phyloP scores from a whole-genome alignment of 73 alveolate genomes.

The Blepharisma japonicum region DNA sequence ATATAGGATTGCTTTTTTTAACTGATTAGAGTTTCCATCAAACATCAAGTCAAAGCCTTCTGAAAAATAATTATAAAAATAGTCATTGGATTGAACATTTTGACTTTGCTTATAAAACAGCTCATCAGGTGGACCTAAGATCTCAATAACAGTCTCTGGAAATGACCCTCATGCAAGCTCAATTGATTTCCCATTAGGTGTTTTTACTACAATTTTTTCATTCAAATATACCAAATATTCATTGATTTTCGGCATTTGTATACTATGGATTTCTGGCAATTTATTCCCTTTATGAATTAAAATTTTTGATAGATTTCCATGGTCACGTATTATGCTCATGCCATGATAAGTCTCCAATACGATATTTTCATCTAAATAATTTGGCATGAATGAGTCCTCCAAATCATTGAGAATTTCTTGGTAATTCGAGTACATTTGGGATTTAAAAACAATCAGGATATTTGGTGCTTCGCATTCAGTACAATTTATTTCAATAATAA shows the following conservation, averaged over 20 bases:
- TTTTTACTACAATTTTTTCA: not conserved
- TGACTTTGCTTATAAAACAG: not conserved
- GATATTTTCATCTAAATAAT: too few relatives aligned
- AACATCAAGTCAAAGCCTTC: conserved; percentile 38
- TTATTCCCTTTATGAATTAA: not conserved
- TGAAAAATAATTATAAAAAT: conserved; percentile 39
- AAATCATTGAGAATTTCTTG: not conserved
- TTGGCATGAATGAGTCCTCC: not conserved
- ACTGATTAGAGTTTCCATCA: not conserved
- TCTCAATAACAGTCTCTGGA: conserved; percentile 6
- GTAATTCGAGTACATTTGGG: not conserved
- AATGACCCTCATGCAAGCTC: not conserved
- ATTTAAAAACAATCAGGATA: not conserved
- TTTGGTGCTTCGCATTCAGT: not conserved
- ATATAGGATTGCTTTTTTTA: conserved; percentile 10
- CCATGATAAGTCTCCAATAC: too few relatives aligned
- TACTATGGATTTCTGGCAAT: not conserved
- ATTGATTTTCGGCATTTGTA: not conserved
- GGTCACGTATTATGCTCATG: too few relatives aligned
- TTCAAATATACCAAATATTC: not conserved
- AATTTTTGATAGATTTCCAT: not conserved
- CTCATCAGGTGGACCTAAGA: conserved; percentile 12
- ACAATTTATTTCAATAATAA: not conserved
- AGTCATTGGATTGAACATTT: conserved; percentile 29
- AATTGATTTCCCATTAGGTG: not conserved